Base-by-base conservation (phyloP, 805 yeast species). In the Ogataea salicorniae region DNA sequence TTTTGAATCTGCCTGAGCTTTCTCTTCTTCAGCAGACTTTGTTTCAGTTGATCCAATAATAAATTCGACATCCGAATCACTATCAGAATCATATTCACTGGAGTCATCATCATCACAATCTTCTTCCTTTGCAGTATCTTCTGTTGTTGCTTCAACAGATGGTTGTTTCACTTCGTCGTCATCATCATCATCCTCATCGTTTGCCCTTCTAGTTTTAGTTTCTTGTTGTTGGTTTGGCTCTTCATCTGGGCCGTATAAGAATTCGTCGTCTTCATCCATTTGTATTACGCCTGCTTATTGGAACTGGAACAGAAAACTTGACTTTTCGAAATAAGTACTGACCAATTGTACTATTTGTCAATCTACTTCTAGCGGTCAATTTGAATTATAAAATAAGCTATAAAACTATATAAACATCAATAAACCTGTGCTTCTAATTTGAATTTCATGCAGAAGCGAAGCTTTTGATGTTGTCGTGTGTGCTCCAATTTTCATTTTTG, bases 1-100 rank as follows among this genome's bases (percentile, higher is more conserved):
- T 9, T 58, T 45, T n/a, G 63, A 38, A 13, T 50, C 35, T 46
- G 52, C 9, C 35, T 38, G 39, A 36, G 23, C 16, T 48, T 51
- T 46, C 31, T 41, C 51, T n/a, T 45, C 55, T 14, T 47, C 46
- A 44, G 55, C 14, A 8, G 54, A 43, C 26, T 54, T 51, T 3
- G 60, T 42, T 34, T 75, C 77, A 22, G 49, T 34, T 15, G 63
- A 59, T 7, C 83, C 84, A 43, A 91, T 85, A 42, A 91, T 85
- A 60, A 92, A 86, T 65, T 91, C 97, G 34, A 91, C 84, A 50
- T 78, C 84, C n/a, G 72, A 69, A 39, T 74, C 80, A 13, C 68
- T 77, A 15, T 70, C 76, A 3, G 68, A 73, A 2, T 68, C 77
- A 3, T 68, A 78, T 3, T 70, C 77, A 3, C 63, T 74, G 37